Evolutionary conservation across 2,329 filamentous ascomycete genomes (phyloP).

Genomic region (Nemania sp.): DNA sequence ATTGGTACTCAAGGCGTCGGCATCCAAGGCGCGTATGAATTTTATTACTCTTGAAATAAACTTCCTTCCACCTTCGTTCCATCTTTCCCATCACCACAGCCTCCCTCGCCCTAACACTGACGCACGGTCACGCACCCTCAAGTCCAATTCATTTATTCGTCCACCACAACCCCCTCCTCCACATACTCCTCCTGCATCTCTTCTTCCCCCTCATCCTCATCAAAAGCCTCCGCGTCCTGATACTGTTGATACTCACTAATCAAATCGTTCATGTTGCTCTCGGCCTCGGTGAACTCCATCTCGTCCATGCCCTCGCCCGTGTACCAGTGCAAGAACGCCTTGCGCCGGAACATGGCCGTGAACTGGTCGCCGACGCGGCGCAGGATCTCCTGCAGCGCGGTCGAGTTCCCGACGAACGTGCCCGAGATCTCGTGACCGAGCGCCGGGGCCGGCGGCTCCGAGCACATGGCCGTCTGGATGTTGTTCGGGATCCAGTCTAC

Average conservation of each 20-base stretch:
- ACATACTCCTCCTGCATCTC: conserved; percentile 94
- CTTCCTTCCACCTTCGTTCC: no score
- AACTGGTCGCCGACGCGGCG: conserved; percentile 99
- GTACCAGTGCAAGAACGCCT: conserved; percentile 99
- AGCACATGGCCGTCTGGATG: conserved; percentile 98
- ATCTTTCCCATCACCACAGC: no score
- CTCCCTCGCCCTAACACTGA: no score
- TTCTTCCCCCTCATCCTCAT: no score
- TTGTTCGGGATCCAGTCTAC: conserved; percentile 99
- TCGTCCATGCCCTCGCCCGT: conserved; percentile 99
- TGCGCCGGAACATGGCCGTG: conserved; percentile 99
- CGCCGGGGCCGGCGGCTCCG: conserved; percentile 94
- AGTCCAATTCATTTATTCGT: conserved; percentile 44
- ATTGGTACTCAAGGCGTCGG: no score
- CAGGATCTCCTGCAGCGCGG: conserved; percentile 99
- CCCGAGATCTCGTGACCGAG: conserved; percentile 99
- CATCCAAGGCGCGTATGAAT: no score
- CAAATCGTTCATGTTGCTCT: conserved; percentile 99
- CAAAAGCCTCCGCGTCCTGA: conserved; percentile 96
- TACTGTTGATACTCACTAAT: conserved; percentile 99
- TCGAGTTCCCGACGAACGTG: conserved; percentile 99
- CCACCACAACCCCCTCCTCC: conserved; percentile 77
- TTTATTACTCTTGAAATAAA: no score
- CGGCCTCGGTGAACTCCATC: conserved; percentile 99
- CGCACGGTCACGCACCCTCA: no score